Evolutionary conservation across 495 filamentous ascomycete species (phyloP).

Genomic region (Hypoxylon lenormandii): DNA sequence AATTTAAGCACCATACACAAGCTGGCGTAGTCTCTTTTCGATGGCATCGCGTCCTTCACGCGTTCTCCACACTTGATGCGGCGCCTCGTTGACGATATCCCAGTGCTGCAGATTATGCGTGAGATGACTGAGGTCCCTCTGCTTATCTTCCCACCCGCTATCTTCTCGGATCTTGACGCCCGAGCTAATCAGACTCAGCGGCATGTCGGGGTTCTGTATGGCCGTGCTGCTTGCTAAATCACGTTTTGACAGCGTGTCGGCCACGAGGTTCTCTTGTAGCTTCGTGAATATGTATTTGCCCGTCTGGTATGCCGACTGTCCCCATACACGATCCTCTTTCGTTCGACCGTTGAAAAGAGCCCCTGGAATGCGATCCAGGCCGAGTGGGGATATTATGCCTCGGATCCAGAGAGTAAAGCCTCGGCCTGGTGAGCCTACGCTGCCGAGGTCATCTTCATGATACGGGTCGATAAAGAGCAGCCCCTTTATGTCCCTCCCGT

Average conservation of each 20-base stretch:
- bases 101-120: slow-evolving; percentile 81
- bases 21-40: slow-evolving; percentile 72
- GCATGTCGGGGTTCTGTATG: slow-evolving; percentile 79
- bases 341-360: slow-evolving; percentile 82
- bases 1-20: slow-evolving; percentile 59
- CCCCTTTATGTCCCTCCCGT: slow-evolving; percentile 75
- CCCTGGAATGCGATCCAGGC: slow-evolving; percentile 79
- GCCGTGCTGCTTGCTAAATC: slow-evolving; percentile 80
- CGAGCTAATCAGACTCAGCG: slow-evolving; percentile 84
- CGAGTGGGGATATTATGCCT: slow-evolving; percentile 85
- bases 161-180: slow-evolving; percentile 68
- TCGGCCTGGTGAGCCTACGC: slow-evolving; percentile 71
- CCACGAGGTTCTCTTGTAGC: slow-evolving; percentile 91
- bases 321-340: slow-evolving; percentile 86
- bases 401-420: slow-evolving; percentile 88
- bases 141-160: slow-evolving; percentile 78
- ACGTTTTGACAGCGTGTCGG: slow-evolving; percentile 79
- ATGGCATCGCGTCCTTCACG: slow-evolving; percentile 74
- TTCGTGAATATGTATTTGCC: slow-evolving; percentile 87
- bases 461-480: slow-evolving; percentile 87
- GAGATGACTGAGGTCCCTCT: slow-evolving; percentile 82
- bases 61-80: slow-evolving; percentile 86
- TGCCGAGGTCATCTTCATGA: slow-evolving; percentile 82
- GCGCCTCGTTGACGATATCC: slow-evolving; percentile 86
- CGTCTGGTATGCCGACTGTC: slow-evolving; percentile 77